Base-by-base conservation (phyloP, 2,329 filamentous ascomycete species). In the Botrytis hyacinthi region DNA sequence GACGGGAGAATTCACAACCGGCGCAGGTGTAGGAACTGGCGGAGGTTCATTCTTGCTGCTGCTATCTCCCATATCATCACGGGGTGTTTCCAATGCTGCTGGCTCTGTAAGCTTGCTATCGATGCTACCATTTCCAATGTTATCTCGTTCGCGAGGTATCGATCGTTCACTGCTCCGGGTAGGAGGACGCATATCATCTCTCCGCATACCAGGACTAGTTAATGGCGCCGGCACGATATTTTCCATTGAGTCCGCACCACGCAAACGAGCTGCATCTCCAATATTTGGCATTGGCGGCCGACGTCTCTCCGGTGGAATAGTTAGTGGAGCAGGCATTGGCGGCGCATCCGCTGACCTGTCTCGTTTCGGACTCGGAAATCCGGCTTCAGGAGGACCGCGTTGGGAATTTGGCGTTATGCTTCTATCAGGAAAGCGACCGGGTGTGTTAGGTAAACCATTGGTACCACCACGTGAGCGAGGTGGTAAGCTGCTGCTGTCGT, bases 211-310 rank as follows among this genome's bases (percentile, higher is more conserved):
- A 51, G 83, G 82, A 61, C 81, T 82, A 48, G 79, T 79, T 10
- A 82, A 74, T 26, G 83, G 81, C 42, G 81, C 80, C 29, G 83
- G 81, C 48, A 82, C 78, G 65, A 80, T 78, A 73, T 78, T 80
- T n/a, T 81, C 79, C 42, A 71, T 76, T 14, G 75, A 73, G 46
- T 74, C 76, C 60, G 74, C 75, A 35, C 73, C 73, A 73, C 77
- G 74, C 74, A 82, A 35, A n/a, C 65, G 81, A 14, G 81, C 80
- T 61, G 80, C 75, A 54, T 79, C 77, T 18, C 73, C 76, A 70
- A 79, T 35, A 57, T 73, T 78, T 73, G 78, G 78, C 74, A 81
- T 79, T 62, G 80, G 80, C 51, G 81, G 81, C 70, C 80, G 78
- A 16, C 81, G 78, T 73, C 80, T 74, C 73, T 82, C 81, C 0